These are phyloP conservation scores for Phymatotrichopsis omnivora DNA, from an alignment of 2,329 filamentous ascomycete genomes.

Conservation along the genomic window DNA sequence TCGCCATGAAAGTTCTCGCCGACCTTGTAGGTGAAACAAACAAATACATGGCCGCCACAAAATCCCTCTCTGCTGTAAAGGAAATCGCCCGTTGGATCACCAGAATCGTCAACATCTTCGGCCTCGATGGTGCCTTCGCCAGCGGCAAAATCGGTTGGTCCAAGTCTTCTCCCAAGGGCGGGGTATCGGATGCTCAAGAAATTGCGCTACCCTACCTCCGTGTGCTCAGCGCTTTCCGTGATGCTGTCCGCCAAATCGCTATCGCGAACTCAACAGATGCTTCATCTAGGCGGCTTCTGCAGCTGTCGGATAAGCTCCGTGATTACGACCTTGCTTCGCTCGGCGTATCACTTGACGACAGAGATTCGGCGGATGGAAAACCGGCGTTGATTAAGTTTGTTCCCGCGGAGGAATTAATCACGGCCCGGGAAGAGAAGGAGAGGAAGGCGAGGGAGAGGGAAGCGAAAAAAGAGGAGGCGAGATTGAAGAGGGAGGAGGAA, in stretches of 20 bases:
- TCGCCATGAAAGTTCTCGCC: constrained; percentile 66
- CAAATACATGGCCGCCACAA: constrained; percentile 33
- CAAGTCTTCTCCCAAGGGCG: constrained; percentile 36
- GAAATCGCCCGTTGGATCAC: constrained; percentile 66
- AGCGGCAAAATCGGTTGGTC: constrained; percentile 29
- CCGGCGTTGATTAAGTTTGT: constrained; percentile 64
- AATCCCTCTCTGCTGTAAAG: constrained; percentile 25
- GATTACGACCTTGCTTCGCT: constrained; percentile 72
- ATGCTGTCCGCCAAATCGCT: constrained; percentile 49
- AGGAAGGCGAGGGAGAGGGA: constrained; percentile 47
- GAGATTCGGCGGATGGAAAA: constrained; percentile 44
- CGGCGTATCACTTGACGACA: constrained; percentile 80
- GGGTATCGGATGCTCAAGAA: constrained; percentile 33
- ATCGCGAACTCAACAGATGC: constrained; percentile 18
- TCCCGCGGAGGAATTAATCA: constrained; percentile 47
- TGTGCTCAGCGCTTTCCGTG: constrained; percentile 47
- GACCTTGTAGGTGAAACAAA: constrained; percentile 73
- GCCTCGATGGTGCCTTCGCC: constrained; percentile 47
- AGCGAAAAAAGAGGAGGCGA: constrained; percentile 42
- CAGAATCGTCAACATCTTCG: constrained; percentile 72
- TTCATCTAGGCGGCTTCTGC: constrained; percentile 54
- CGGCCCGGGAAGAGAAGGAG: constrained; percentile 48
- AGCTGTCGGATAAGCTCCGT: constrained; percentile 68
- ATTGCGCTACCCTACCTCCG: constrained; percentile 41
- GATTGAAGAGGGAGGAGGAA: constrained; percentile 35